These are phyloP conservation scores for Ascochyta clinopodiicola DNA, from an alignment of 2,329 filamentous ascomycete species.

Conservation along the genomic window DNA sequence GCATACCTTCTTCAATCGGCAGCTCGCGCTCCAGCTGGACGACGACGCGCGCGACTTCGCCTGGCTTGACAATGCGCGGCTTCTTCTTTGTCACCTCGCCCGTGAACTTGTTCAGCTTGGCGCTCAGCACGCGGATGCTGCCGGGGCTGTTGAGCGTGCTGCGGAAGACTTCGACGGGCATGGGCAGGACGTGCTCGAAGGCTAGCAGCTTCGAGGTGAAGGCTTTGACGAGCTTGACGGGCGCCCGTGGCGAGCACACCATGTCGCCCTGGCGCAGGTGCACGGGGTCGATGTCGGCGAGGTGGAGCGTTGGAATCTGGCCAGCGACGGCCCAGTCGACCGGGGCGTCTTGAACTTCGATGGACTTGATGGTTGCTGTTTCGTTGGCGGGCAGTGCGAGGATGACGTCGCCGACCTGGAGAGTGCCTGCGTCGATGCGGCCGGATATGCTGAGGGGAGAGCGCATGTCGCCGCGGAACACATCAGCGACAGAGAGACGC, in stretches of 20 bases:
- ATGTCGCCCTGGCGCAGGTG: conserved; percentile 83
- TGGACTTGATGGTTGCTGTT: conserved; percentile 78
- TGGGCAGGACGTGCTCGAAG: conserved; percentile 88
- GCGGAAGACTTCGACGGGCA: conserved; percentile 86
- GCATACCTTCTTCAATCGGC: conserved; percentile 79
- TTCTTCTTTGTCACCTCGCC: conserved; percentile 81
- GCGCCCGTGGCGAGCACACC: conserved; percentile 72
- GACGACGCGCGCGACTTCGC: conserved; percentile 75
- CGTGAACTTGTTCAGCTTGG: conserved; percentile 77
- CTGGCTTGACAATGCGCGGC: conserved; percentile 82
- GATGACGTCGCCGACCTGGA: conserved; percentile 84
- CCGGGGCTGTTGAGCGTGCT: conserved; percentile 82
- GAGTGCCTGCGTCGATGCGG: conserved; percentile 79
- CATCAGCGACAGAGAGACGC: conserved; percentile 84
- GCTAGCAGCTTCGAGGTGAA: conserved; percentile 87
- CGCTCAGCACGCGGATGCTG: conserved; percentile 73
- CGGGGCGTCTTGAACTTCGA: conserved; percentile 76
- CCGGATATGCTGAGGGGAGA: conserved; percentile 87
- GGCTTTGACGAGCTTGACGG: conserved; percentile 72
- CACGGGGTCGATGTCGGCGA: conserved; percentile 82
- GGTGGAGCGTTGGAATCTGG: conserved; percentile 83
- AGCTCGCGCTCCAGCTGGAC: conserved; percentile 77
- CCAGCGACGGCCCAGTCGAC: conserved; percentile 92
- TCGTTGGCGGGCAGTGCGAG: conserved; percentile 82
- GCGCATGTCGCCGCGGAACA: conserved; percentile 79